Evolutionary conservation across 2,329 filamentous ascomycete species (phyloP).

Genomic region (Apiospora hydei): DNA sequence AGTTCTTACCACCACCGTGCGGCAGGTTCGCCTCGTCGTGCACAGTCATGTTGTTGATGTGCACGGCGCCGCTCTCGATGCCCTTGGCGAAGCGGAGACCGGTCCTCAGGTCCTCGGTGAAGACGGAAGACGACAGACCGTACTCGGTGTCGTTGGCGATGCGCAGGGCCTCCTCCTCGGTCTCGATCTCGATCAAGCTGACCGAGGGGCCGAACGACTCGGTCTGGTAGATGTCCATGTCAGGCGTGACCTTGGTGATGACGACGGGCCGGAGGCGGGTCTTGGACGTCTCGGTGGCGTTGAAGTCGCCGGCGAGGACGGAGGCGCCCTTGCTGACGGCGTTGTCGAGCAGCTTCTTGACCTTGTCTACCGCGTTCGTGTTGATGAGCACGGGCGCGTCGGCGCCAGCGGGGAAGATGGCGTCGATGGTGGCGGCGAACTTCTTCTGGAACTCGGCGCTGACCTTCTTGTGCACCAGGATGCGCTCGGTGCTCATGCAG

Average conservation of each 20-base stretch:
- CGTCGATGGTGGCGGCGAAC: constrained; percentile 37
- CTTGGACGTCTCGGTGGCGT: constrained; percentile 43
- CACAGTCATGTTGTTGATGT: constrained; percentile 52
- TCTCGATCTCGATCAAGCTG: constrained; percentile 63
- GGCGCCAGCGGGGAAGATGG: constrained; percentile 36
- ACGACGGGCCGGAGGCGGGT: constrained; percentile 64
- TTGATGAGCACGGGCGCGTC: constrained; percentile 42
- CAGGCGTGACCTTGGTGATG: constrained; percentile 64
- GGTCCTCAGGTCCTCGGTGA: constrained; percentile 65
- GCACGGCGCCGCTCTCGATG: constrained; percentile 62
- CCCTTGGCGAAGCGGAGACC: constrained; percentile 59
- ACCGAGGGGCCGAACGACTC: constrained; percentile 74
- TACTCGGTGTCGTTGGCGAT: constrained; percentile 76
- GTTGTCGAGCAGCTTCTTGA: constrained; percentile 54
- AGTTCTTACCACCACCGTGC: constrained; percentile 50
- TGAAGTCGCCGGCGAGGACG: constrained; percentile 59
- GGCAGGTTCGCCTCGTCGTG: constrained; percentile 52
- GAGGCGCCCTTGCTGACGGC: constrained; percentile 65
- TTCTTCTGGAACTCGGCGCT: constrained; percentile 56
- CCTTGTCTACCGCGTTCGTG: constrained; percentile 38
- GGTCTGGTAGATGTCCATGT: constrained; percentile 71
- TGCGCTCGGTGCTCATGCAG: constrained; percentile 75
- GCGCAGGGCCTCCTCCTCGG: constrained; percentile 68
- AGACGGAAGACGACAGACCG: constrained; percentile 69
- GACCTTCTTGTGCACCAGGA: constrained; percentile 66